Evolutionary conservation across 2,329 filamentous ascomycete species (phyloP).

Genomic region (Botrytis fabae): DNA sequence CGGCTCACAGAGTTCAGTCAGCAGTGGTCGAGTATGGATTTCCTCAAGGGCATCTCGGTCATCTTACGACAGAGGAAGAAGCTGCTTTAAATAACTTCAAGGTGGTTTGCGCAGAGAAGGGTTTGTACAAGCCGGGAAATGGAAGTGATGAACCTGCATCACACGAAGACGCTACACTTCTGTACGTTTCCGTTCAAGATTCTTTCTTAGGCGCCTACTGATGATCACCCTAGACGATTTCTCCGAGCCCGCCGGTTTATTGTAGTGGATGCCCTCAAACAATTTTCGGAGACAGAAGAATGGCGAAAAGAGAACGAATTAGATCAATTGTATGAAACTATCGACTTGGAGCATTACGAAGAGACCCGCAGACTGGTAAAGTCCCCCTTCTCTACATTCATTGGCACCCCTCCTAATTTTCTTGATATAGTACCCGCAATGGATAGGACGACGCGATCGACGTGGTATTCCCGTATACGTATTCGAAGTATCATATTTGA

Average conservation of each 20-base stretch:
- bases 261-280: conserved; percentile 72
- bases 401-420: conserved; percentile 23
- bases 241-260: conserved; percentile 82
- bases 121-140: conserved; percentile 56
- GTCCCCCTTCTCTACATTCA: conserved; percentile 29
- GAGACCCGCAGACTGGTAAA: conserved; percentile 72
- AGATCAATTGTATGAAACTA: conserved; percentile 78
- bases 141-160: conserved; percentile 46
- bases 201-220: not conserved
- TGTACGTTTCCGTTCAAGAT: conserved; percentile 52
- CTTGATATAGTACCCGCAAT: conserved; percentile 76
- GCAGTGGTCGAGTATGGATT: conserved; percentile 53
- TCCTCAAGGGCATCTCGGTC: conserved; percentile 76
- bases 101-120: conserved; percentile 61
- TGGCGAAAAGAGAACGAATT: conserved; percentile 82
- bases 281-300: conserved; percentile 86
- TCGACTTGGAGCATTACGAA: conserved; percentile 83
- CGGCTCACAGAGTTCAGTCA: conserved; percentile 40
- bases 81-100: conserved; percentile 72
- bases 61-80: conserved; percentile 70
- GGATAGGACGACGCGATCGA: conserved; percentile 86
- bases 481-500: conserved; percentile 81
- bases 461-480: conserved; percentile 91
- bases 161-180: conserved; percentile 71
- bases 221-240: conserved; percentile 62